Conservation (phyloP, 2,329 filamentous ascomycete genomes). For the Pseudogymnoascus sp. region DNA sequence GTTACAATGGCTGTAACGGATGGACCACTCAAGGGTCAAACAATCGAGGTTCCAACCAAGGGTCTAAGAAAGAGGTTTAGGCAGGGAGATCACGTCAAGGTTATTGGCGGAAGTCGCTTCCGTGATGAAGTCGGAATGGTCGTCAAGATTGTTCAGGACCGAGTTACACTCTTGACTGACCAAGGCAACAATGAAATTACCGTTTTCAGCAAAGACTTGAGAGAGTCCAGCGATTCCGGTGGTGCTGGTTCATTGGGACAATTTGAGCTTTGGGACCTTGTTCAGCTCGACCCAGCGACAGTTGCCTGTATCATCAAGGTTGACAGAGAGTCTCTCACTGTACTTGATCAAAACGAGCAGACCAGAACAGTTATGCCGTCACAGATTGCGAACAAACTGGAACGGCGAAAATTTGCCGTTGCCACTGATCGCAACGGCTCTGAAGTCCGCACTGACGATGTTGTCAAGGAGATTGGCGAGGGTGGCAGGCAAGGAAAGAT, state of each 20-base stretch:
- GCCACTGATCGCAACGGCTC: conserved; percentile 89
- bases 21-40: conserved; percentile 72
- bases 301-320: conserved; percentile 93
- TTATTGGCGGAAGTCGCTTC: conserved; percentile 91
- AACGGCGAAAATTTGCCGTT: conserved; percentile 72
- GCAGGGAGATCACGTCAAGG: conserved; percentile 95
- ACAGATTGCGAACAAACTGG: conserved; percentile 83
- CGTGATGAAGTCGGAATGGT: conserved; percentile 96
- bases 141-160: conserved; percentile 84
- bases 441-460: conserved; percentile 86
- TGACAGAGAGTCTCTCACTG: conserved; percentile 81
- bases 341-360: conserved; percentile 85
- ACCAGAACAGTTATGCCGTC: conserved; percentile 77
- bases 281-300: conserved; percentile 86
- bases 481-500: conserved; percentile 83
- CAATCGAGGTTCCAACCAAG: conserved; percentile 86
- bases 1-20: conserved; percentile 80
- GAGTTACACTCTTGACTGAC: conserved; percentile 87
- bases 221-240: conserved; percentile 86
- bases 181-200: conserved; percentile 90
- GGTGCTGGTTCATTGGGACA: conserved; percentile 78
- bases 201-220: conserved; percentile 93
- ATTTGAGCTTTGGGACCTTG: conserved; percentile 85
- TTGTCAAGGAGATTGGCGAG: conserved; percentile 81
- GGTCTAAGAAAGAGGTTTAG: conserved; percentile 87